phyloP scores from a whole-genome alignment of 306 rosid species.

The Albizia julibrissin region DNA sequence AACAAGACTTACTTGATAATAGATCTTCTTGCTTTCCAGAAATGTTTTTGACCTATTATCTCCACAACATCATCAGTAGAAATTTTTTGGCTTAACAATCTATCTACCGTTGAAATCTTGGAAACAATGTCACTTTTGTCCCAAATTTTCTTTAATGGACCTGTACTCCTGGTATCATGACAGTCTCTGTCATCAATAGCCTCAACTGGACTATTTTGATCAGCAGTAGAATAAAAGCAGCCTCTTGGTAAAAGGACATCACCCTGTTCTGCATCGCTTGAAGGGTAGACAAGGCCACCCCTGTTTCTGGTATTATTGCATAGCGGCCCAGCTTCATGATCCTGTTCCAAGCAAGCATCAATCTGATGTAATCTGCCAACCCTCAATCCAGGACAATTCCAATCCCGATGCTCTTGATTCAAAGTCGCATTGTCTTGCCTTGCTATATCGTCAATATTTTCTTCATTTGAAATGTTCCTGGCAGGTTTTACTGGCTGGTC shows the following conservation, averaged over 20 bases:
- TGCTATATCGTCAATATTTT: constrained; percentile 38
- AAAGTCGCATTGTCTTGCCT: constrained; percentile 39
- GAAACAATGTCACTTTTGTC: constrained; percentile 67
- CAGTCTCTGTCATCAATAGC: constrained; percentile 44
- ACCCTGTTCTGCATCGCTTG: constrained; percentile 44
- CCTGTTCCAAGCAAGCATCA: constrained; percentile 47
- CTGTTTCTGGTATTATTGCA: constrained; percentile 37
- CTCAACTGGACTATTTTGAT: constrained; percentile 45
- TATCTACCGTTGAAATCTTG: constrained; percentile 65
- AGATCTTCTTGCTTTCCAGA: constrained; percentile 95
- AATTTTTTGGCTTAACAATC: constrained; percentile 49
- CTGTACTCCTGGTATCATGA: constrained; percentile 38
- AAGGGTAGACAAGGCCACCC: constrained; percentile 44
- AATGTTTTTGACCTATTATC: constrained; percentile 86
- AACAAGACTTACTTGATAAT: constrained; percentile 73
- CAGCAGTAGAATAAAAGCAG: constrained; percentile 17
- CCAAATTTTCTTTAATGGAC: constrained; percentile 36
- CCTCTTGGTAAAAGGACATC: constrained; percentile 23
- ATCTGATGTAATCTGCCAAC: constrained; percentile 40
- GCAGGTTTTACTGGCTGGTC: constrained; percentile 31
- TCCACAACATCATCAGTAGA: constrained; percentile 89
- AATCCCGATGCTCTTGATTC: constrained; percentile 42
- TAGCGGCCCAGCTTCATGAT: constrained; percentile 42
- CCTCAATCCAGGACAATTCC: constrained; percentile 42
- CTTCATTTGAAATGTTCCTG: constrained; percentile 44